Evolutionary conservation across 177 flowering plant species (phyloP).

Genomic region (Telopea speciosissima): DNA sequence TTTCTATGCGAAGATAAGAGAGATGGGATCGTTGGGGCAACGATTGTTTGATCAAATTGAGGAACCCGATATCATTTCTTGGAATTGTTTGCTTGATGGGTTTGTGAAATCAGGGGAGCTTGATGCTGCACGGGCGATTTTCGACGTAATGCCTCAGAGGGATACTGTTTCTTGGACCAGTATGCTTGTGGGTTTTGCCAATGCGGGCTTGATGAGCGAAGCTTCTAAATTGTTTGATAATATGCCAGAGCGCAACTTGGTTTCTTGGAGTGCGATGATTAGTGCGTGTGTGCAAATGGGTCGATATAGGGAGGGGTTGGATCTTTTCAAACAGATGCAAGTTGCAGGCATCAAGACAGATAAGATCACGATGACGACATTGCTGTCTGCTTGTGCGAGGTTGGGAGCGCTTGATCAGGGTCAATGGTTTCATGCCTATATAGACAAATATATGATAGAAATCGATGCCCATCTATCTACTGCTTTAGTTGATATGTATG

Average conservation of each 20-base stretch:
- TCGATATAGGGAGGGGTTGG: slow-evolving; percentile 16
- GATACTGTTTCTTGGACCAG: slow-evolving; percentile 19
- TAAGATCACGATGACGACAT: slow-evolving; percentile 16
- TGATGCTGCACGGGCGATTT: slow-evolving; percentile 6
- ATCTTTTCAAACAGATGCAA: slow-evolving; percentile 15
- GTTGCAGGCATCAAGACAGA: slow-evolving; percentile 10
- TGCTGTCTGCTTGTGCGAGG: slow-evolving; percentile 18
- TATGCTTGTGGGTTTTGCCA: slow-evolving; percentile 19
- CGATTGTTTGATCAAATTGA: slow-evolving; percentile 18
- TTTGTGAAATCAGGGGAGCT: slow-evolving; percentile 13
- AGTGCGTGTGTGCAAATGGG: slow-evolving; percentile 15
- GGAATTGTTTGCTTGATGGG: slow-evolving; percentile 26
- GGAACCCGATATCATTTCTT: slow-evolving; percentile 21
- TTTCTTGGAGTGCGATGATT: slow-evolving; percentile 24
- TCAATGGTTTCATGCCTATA: slow-evolving; percentile 21
- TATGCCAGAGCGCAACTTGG: slow-evolving; percentile 18
- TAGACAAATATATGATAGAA: slow-evolving; percentile 17
- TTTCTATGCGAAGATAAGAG: slow-evolving; percentile 19
- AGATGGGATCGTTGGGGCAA: slow-evolving; percentile 4
- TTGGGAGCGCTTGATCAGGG: slow-evolving; percentile 26
- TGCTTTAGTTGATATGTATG: slow-evolving; percentile 20
- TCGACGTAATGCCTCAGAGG: slow-evolving; percentile 16
- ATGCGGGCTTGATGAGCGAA: slow-evolving; percentile 15
- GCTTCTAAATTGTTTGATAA: slow-evolving; percentile 11
- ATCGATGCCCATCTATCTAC: slow-evolving; percentile 21